Evolutionary conservation across 176 grass and related monocot genomes (phyloP).

Genomic region (Carex cristatella): DNA sequence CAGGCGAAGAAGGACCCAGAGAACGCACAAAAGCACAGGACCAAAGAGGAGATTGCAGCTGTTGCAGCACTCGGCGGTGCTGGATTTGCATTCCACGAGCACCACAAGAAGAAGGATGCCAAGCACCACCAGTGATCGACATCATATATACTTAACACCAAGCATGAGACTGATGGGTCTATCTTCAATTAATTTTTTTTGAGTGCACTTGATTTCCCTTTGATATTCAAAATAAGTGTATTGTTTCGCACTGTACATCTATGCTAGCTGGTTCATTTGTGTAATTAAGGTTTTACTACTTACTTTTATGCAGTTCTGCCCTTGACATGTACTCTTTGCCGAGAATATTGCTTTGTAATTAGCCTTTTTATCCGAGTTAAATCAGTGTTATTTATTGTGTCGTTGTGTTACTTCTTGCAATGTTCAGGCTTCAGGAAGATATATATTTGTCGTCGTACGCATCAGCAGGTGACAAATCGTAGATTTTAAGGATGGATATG

Average conservation of each 20-base stretch:
- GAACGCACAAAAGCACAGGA: conserved; percentile 41
- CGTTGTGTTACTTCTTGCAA: not conserved
- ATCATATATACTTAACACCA: not conserved
- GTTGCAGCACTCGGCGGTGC: conserved; percentile 42
- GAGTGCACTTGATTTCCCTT: not conserved
- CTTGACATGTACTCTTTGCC: not conserved
- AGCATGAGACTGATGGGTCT: not conserved
- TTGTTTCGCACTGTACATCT: not conserved
- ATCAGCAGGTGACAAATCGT: not conserved
- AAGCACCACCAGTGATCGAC: conserved; percentile 18
- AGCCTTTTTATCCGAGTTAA: not conserved
- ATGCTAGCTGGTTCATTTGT: not conserved
- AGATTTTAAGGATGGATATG: not conserved
- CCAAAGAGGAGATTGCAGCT: conserved; percentile 57
- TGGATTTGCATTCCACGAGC: conserved; percentile 61
- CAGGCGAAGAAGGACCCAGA: conserved; percentile 68
- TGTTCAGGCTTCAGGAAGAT: not conserved
- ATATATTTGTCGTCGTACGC: no score
- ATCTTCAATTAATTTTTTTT: not conserved
- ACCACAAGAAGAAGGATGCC: conserved; percentile 62
- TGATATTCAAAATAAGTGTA: conserved; percentile 6
- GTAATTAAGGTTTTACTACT: not conserved
- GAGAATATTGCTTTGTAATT: not conserved
- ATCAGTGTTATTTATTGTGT: not conserved
- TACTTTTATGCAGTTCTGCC: not conserved